Percentiles rank a stretch among this genome's conserved stretches.
These are phyloP conservation scores for Solanum chilense DNA, from an alignment of 257 asterid genomes.

Conservation along the genomic window DNA sequence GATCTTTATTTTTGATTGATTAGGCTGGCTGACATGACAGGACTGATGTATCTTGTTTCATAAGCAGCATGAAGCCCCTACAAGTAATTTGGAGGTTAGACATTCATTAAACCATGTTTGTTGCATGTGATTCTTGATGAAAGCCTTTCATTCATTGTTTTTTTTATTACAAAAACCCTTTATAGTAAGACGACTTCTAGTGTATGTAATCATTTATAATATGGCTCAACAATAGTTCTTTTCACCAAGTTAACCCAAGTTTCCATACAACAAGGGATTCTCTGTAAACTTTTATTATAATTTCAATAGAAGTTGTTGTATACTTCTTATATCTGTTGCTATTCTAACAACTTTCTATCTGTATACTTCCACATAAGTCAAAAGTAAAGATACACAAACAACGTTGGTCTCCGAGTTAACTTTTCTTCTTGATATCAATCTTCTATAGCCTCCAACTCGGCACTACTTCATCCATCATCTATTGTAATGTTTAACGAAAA, in stretches of 20 bases:
- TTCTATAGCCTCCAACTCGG: neutral
- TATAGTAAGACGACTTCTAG: neutral
- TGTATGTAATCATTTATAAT: neutral
- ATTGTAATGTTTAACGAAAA: neutral
- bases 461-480: neutral
- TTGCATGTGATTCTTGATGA: neutral
- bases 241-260: neutral
- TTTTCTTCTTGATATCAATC: neutral
- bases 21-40: conserved; percentile 35
- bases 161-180: neutral
- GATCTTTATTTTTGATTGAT: conserved; percentile 21
- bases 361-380: neutral
- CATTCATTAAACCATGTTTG: neutral
- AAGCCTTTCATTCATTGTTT: neutral
- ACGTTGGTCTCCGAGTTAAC: neutral
- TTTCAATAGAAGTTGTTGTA: neutral
- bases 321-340: neutral
- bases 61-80: conserved; percentile 44
- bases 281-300: neutral
- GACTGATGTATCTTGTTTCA: conserved; percentile 31
- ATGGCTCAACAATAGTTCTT: neutral
- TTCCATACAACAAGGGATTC: neutral
- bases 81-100: conserved; percentile 55
- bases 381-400: neutral
- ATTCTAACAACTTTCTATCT: neutral